Base-by-base conservation (phyloP, 208 protist genomes). In the Leishmania martiniquensis region DNA sequence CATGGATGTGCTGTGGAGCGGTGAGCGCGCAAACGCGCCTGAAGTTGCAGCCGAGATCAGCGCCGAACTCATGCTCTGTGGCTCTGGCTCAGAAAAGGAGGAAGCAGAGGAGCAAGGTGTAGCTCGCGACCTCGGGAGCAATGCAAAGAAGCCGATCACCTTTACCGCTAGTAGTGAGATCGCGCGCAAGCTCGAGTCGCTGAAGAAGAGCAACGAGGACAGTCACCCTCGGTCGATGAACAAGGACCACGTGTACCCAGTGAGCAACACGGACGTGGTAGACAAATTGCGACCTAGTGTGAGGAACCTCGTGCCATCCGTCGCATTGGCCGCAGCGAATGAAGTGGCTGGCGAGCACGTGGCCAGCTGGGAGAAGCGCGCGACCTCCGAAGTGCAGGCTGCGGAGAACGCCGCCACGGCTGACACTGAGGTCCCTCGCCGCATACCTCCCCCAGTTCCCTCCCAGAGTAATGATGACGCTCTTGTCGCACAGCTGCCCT, bases 121-220 rank as follows among this genome's bases (percentile, higher is more conserved):
- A 42, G 72, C 47, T 9, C 34, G 49, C 22, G 66, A 13, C 20
- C 57, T 37, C 20, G 63, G 70, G 7, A 9, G 37, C 51, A 47
- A 20, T 20, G 66, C 66, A 32, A 71, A 69, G 20, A 70, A 77
- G 55, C 71, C 74, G 13, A 81, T 83, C 62, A 52, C 45, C n/a
- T 80, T 84, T 62, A 80, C 72, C n/a, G 81, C 82, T n/a, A 75
- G 55, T 2, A 83, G 78, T 51, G 79, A 87, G 49, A 47, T 75
- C 10, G 77, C 74, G 49, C 72, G 67, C 34, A 60, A 76, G 42
- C 20, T 65, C 10, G 66, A 34, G 32, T 17, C 52, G 49, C 37
- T 29, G 71, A 67, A 17, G 10, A 4, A 51, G 37, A 63, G 32
- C 29, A 60, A 4, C 20, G 45, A 32, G 7, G 54, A 47, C 7